Base-by-base conservation (phyloP, 768 basidiomycete genomes). In the Inosperma sp. region DNA sequence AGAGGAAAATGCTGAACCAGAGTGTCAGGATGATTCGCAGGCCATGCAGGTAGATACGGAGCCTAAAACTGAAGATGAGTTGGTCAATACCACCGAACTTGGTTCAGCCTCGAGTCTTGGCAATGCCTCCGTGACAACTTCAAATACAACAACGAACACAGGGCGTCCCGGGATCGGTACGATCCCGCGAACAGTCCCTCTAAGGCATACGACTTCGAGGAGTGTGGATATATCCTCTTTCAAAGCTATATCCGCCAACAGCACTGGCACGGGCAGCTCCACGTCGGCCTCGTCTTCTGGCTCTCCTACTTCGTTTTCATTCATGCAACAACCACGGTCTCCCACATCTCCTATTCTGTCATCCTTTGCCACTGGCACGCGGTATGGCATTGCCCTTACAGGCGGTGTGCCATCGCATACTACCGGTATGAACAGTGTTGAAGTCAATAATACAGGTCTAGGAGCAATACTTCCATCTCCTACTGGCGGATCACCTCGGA, bases 351-450 rank as follows among this genome's bases (percentile, higher is more conserved):
- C 71, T 5, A 52, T 73, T 8, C 51, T 63, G 36, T 66, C 64
- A 14, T 65, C 62, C 40, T 41, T 76, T 22, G n/a, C n/a, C n/a
- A 86, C 86, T 3, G 87, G 87, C 22, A 83, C 82, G 14, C 74
- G 84, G 22, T 87, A 86, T 58, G 84, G 86, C 9, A 67, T 70
- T 13, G 83, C 79, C 0, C 68, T 86, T 8, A 65, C 69, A 6
- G 70, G 71, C 45, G 52, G 59, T 37, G 42, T 45, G 16, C 30
- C 35, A 21, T 19, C 29, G 25, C 42, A 36, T 23, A 49, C 31
- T 39, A 49, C 48, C 25, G 56, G 60, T 49, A 54, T n/a, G n/a
- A n/a, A n/a, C n/a, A n/a, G 58, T n/a, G 48, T 49, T 14, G 50
- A 51, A 30, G 62, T 69, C 7, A 66, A 72, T 25, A 57, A 68